Conservation (phyloP, 2,329 filamentous ascomycete species). For the Penicillium sp. region DNA sequence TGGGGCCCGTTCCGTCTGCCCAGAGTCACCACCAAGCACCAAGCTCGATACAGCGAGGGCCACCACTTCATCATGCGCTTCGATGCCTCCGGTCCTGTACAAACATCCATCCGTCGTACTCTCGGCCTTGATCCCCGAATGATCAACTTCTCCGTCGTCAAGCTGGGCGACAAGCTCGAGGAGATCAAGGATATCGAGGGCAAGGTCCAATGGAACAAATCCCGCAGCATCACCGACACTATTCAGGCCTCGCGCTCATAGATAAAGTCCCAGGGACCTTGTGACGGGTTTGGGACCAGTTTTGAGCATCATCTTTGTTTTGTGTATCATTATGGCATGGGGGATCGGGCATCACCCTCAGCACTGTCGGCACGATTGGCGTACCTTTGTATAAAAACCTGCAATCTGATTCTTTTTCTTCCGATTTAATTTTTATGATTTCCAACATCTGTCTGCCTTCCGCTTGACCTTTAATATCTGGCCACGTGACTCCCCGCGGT, state of each 20-base stretch:
- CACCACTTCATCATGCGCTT: constrained; percentile 99
- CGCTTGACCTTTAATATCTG: background rate
- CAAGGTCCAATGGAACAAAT: constrained; percentile 52
- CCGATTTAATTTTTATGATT: background rate
- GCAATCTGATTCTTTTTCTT: constrained; percentile 14
- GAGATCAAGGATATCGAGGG: constrained; percentile 60
- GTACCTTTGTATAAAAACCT: constrained; percentile 29
- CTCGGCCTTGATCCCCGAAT: constrained; percentile 84
- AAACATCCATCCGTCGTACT: constrained; percentile 71
- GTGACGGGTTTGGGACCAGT: constrained; percentile 10
- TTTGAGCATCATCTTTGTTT: constrained; percentile 20
- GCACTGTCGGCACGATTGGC: constrained; percentile 32
- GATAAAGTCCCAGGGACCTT: background rate
- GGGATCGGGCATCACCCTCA: constrained; percentile 19
- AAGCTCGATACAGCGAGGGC: constrained; percentile 77
- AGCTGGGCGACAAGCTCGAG: constrained; percentile 68
- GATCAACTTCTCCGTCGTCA: constrained; percentile 82
- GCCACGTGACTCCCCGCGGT: constrained; percentile 13
- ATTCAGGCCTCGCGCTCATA: constrained; percentile 14
- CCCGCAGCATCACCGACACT: constrained; percentile 27
- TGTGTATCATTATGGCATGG: constrained; percentile 30
- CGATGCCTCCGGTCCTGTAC: constrained; percentile 72
- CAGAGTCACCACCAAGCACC: constrained; percentile 72
- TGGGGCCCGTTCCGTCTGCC: constrained; percentile 93
- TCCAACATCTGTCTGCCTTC: background rate